A percentile compares a stretch with the other conserved stretches of the same genome.
These are phyloP conservation scores for Ceratocystiopsis brevicomis DNA, from an alignment of 2,329 filamentous ascomycete species.

Conservation along the genomic window DNA sequence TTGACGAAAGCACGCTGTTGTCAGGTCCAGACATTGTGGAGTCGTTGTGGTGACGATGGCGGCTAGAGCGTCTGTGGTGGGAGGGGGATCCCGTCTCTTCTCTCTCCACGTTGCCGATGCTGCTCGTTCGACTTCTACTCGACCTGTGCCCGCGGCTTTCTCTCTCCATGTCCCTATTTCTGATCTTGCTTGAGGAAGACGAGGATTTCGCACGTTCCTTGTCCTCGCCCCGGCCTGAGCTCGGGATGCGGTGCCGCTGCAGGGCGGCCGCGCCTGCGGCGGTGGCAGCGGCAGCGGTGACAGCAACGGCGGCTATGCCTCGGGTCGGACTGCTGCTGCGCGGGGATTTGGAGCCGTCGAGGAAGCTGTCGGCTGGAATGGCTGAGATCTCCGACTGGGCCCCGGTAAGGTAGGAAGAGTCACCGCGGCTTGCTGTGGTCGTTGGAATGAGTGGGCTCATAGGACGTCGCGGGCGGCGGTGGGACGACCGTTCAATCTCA, in stretches of 20 bases:
- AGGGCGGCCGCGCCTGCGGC: conserved; percentile 23
- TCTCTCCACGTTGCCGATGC: conserved; percentile 22
- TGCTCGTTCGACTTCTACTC: conserved; percentile 31
- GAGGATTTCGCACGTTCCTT: too few species aligned
- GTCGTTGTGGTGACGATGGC: conserved; percentile 30
- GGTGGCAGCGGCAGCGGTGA: conserved; percentile 19
- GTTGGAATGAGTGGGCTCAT: conserved; percentile 49
- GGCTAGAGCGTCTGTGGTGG: conserved; percentile 31
- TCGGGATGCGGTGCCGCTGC: conserved; percentile 15
- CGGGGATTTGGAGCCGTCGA: conserved; percentile 35
- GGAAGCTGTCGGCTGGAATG: conserved; percentile 42
- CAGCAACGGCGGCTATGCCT: conserved; percentile 20
- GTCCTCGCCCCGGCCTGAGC: background rate
- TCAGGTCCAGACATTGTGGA: conserved; percentile 33
- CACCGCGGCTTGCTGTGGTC: conserved; percentile 39
- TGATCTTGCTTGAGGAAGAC: background rate
- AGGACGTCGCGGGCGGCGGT: conserved; percentile 23
- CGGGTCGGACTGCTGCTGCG: conserved; percentile 25
- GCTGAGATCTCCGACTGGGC: conserved; percentile 73
- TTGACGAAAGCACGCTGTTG: conserved; percentile 35
- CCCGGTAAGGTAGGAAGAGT: conserved; percentile 39
- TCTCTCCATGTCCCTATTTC: conserved; percentile 13
- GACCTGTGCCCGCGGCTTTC: conserved; percentile 30
- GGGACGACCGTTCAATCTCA: conserved; percentile 48
- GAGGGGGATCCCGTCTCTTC: conserved; percentile 25